phyloP scores from a whole-genome alignment of 2,329 filamentous ascomycete genomes.

The Chaetomiaceae sp. region DNA sequence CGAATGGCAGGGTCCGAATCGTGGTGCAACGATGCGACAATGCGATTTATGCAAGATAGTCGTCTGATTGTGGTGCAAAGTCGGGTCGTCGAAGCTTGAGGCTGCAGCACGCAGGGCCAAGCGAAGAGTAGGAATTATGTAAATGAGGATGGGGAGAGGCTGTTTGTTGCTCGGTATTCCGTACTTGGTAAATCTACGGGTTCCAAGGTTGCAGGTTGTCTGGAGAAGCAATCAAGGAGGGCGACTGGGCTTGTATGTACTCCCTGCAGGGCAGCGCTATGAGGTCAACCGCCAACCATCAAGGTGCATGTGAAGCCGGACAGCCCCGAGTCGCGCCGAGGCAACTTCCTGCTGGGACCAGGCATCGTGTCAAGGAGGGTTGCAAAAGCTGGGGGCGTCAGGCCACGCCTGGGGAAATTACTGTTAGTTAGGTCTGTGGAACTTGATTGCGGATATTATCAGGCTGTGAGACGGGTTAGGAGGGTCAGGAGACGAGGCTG shows the following conservation, averaged over 20 bases:
- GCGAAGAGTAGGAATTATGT: background rate
- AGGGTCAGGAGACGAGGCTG: background rate
- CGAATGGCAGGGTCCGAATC: conserved; percentile 5
- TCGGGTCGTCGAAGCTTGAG: conserved; percentile 3
- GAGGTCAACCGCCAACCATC: conserved; percentile 9
- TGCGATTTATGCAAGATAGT: conserved; percentile 16
- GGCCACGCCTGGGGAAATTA: conserved; percentile 9
- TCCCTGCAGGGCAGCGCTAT: background rate
- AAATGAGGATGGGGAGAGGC: background rate
- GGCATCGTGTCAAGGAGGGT: background rate
- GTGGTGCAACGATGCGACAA: conserved; percentile 11
- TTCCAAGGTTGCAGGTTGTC: background rate
- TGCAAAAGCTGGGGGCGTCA: background rate
- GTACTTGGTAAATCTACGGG: background rate
- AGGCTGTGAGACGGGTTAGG: background rate
- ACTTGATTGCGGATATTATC: conserved; percentile 3
- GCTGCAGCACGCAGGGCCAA: background rate
- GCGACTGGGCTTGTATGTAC: background rate
- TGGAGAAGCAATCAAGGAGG: background rate
- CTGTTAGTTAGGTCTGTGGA: background rate
- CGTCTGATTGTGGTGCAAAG: conserved; percentile 16
- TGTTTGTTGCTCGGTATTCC: background rate
- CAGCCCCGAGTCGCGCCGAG: conserved; percentile 20
- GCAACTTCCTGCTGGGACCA: conserved; percentile 14
- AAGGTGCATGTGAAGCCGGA: conserved; percentile 25